Evolutionary conservation across 257 asterid species (phyloP).

Genomic region (Oldenlandia corymbosa): DNA sequence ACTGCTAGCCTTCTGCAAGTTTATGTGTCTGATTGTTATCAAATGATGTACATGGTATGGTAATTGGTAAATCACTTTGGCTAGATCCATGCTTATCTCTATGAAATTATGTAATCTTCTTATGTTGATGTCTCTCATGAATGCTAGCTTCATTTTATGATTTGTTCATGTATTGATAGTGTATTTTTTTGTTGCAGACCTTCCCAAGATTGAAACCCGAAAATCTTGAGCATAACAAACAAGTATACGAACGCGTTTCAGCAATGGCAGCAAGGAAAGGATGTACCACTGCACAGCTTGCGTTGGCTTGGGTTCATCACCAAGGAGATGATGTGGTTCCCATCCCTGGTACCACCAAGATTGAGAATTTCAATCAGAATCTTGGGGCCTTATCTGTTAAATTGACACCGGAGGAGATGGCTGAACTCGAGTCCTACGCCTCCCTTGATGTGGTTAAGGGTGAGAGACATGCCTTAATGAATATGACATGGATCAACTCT

Average conservation of each 20-base stretch:
- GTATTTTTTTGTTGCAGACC: neutral
- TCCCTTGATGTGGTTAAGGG: conserved; percentile 25
- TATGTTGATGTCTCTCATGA: too few species aligned
- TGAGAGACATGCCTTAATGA: conserved; percentile 23
- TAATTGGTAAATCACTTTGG: too few species aligned
- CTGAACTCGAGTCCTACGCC: conserved; percentile 30
- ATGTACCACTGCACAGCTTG: conserved; percentile 31
- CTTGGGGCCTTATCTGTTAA: conserved; percentile 25
- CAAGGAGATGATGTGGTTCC: conserved; percentile 33
- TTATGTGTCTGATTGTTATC: too few species aligned
- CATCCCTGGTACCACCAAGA: conserved; percentile 36
- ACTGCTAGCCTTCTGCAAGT: too few species aligned
- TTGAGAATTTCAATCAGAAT: conserved; percentile 30
- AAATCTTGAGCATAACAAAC: conserved; percentile 25
- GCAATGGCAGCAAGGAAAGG: conserved; percentile 30
- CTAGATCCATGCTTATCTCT: too few species aligned
- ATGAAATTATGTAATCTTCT: neutral
- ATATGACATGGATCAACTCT: conserved; percentile 19
- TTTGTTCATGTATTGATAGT: neutral
- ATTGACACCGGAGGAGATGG: conserved; percentile 22
- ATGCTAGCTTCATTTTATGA: too few species aligned
- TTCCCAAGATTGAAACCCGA: conserved; percentile 27
- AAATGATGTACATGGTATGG: too few species aligned
- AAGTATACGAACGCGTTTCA: conserved; percentile 18
- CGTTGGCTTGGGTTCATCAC: conserved; percentile 39